A percentile compares a stretch with the other conserved stretches of the same genome.
Evolutionary conservation across 192 early-diverging fungal species (phyloP).

Genomic region (Chytriomyces confervae): DNA sequence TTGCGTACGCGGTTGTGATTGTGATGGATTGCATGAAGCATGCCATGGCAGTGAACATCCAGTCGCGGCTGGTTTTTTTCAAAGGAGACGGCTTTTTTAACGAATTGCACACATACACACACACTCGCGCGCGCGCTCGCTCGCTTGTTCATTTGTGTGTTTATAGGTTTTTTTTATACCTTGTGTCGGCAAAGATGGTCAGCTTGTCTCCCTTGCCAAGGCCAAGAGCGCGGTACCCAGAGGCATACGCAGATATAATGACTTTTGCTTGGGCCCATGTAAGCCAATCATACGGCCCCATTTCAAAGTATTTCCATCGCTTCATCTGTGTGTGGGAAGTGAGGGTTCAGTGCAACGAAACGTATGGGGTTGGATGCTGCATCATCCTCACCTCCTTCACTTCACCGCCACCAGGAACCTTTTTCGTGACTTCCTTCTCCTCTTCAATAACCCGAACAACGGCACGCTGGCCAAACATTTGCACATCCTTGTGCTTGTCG

Average conservation of each 20-base stretch:
- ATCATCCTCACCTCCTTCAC: constrained; percentile 76
- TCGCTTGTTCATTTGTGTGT: too few relatives aligned
- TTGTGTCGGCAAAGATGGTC: constrained; percentile 53
- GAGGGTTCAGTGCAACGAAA: background rate
- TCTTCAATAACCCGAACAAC: constrained; percentile 60
- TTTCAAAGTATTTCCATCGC: constrained; percentile 80
- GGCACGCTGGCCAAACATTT: constrained; percentile 10
- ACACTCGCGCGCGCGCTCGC: too few relatives aligned
- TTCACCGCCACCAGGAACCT: constrained; percentile 56
- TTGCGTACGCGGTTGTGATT: constrained; percentile 79
- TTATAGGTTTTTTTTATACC: background rate
- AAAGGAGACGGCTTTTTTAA: background rate
- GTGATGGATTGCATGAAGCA: constrained; percentile 71
- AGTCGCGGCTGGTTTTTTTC: constrained; percentile 52
- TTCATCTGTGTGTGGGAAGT: constrained; percentile 55
- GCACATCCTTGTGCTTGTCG: background rate
- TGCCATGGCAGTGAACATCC: constrained; percentile 67
- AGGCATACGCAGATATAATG: constrained; percentile 63
- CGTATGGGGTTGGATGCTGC: constrained; percentile 29
- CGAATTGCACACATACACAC: too few relatives aligned
- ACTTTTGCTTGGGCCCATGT: constrained; percentile 72
- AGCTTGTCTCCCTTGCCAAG: constrained; percentile 48
- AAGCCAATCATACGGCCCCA: constrained; percentile 80
- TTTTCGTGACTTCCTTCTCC: constrained; percentile 74
- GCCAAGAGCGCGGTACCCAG: constrained; percentile 75